phyloP scores from a whole-genome alignment of 78 protist species.

The Emiliania huxleyi region DNA sequence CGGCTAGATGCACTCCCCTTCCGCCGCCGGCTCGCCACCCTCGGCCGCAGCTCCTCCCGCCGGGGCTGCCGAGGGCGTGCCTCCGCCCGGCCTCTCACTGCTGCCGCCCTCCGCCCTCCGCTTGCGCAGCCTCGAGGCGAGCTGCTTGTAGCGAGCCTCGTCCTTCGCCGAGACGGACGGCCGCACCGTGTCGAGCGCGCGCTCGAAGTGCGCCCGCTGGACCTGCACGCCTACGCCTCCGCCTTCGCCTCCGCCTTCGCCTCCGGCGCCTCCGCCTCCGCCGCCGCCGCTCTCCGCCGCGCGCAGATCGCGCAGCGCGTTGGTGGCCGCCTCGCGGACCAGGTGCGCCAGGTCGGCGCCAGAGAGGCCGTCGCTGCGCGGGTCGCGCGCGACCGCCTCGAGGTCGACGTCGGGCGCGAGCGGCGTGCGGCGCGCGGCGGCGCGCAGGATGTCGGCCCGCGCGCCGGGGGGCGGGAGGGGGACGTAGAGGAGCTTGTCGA shows the following conservation, averaged over 20 bases:
- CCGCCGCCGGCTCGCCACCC: no score
- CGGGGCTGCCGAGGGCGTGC: no score
- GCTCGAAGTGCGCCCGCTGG: background rate
- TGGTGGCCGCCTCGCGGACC: constrained; percentile 54
- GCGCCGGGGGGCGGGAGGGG: constrained; percentile 79
- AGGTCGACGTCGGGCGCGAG: constrained; percentile 30
- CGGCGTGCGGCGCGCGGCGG: constrained; percentile 26
- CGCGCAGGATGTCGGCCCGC: constrained; percentile 8
- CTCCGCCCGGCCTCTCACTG: no score
- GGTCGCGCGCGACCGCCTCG: background rate
- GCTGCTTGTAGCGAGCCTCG: background rate
- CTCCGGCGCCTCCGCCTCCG: no score
- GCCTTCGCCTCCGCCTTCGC: no score
- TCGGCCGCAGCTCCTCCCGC: no score
- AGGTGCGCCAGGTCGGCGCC: constrained; percentile 70
- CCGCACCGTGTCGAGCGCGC: background rate
- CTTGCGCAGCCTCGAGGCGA: background rate
- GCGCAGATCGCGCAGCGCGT: constrained; percentile 2
- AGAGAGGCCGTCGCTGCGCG: constrained; percentile 42
- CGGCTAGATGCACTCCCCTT: no score
- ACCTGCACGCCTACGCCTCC: background rate
- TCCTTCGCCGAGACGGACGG: background rate
- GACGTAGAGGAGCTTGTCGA: constrained; percentile 92
- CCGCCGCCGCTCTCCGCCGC: background rate
- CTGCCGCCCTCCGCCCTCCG: no score